Conservation (phyloP, 495 filamentous ascomycete species). For the Aspergillus sclerotioniger region DNA sequence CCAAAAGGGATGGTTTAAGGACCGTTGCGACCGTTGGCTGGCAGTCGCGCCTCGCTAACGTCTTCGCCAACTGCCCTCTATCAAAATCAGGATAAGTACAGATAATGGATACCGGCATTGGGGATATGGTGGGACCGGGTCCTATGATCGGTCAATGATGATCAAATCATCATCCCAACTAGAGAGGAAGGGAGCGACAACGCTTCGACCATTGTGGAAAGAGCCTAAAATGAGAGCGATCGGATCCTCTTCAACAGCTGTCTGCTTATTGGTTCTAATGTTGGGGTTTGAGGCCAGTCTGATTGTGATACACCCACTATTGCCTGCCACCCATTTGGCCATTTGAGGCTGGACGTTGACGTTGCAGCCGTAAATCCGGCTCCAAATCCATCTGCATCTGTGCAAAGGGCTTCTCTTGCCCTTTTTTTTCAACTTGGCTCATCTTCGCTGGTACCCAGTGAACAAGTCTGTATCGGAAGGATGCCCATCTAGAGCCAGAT, state of each 20-base stretch:
- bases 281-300: not conserved
- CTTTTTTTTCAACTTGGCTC: not conserved
- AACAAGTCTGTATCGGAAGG: no score
- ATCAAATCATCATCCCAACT: slow-evolving; percentile 33
- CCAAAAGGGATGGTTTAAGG: slow-evolving; percentile 16
- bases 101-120: not conserved
- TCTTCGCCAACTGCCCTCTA: not conserved
- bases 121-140: slow-evolving; percentile 4
- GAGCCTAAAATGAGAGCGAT: slow-evolving; percentile 32
- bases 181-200: slow-evolving; percentile 28
- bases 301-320: slow-evolving; percentile 6
- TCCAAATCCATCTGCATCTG: not conserved
- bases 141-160: slow-evolving; percentile 31
- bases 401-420: not conserved
- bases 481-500: no score
- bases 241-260: slow-evolving; percentile 26
- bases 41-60: slow-evolving; percentile 7
- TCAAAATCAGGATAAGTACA: slow-evolving; percentile 2
- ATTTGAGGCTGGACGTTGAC: slow-evolving; percentile 1
- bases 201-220: slow-evolving; percentile 31
- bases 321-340: not conserved
- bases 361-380: not conserved
- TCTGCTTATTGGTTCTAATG: slow-evolving; percentile 5
- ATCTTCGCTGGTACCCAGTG: not conserved
- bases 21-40: slow-evolving; percentile 19